Evolutionary conservation across 192 early-diverging fungal genomes (phyloP).

Genomic region (Haplosporangium gracile): DNA sequence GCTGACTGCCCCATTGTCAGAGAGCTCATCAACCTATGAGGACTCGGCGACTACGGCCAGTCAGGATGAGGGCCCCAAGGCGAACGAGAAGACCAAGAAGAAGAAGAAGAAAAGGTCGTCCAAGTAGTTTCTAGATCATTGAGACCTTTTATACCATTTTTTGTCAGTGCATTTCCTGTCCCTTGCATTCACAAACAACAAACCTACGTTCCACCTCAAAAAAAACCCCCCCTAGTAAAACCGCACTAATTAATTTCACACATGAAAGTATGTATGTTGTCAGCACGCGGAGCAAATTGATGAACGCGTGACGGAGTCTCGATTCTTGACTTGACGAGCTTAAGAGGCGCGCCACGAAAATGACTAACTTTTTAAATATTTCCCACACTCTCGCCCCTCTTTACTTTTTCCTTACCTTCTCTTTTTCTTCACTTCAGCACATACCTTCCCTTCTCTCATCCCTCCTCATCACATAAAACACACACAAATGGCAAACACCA

Average conservation of each 20-base stretch:
- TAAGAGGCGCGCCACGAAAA: conserved; percentile 2
- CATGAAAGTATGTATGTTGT: not conserved
- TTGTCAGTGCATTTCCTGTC: too few species aligned
- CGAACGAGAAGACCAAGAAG: conserved; percentile 34
- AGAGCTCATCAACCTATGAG: conserved; percentile 22
- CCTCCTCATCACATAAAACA: not conserved
- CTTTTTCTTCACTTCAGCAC: not conserved
- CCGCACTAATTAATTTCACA: not conserved
- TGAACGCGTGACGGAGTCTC: not conserved
- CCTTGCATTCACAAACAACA: too few species aligned
- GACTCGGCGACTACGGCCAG: conserved; percentile 20
- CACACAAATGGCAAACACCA: not conserved
- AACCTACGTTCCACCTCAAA: too few species aligned
- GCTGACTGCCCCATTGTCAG: not conserved
- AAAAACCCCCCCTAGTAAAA: not conserved
- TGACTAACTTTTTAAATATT: not conserved
- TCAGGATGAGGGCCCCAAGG: conserved; percentile 25
- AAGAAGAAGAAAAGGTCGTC: conserved; percentile 44
- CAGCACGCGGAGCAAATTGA: not conserved
- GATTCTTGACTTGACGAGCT: not conserved
- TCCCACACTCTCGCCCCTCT: not conserved
- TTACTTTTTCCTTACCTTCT: not conserved
- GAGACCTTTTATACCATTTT: too few species aligned
- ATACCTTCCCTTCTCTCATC: not conserved
- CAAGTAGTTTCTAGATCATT: conserved; percentile 2